Conservation (phyloP, 2,329 filamentous ascomycete genomes). For the Colletotrichum orchidophilum region DNA sequence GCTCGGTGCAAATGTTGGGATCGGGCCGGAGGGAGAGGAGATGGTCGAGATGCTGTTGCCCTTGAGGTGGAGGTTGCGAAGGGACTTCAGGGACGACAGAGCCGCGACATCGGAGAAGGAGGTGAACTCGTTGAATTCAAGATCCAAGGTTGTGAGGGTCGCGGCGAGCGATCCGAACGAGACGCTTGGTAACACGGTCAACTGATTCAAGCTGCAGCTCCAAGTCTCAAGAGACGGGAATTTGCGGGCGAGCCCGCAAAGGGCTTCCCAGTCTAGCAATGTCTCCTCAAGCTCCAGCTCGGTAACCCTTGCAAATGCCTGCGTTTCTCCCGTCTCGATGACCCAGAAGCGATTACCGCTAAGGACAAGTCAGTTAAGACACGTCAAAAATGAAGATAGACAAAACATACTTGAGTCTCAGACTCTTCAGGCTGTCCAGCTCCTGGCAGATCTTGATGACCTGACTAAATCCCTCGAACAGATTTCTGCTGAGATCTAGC, state of each 20-base stretch:
- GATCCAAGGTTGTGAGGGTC: constrained; percentile 69
- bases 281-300: constrained; percentile 75
- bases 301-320: constrained; percentile 59
- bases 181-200: constrained; percentile 59
- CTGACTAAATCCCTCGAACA: constrained; percentile 74
- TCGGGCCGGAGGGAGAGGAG: constrained; percentile 39
- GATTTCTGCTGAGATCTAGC: constrained; percentile 85
- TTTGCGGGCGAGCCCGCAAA: constrained; percentile 60
- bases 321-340: constrained; percentile 40
- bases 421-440: constrained; percentile 69
- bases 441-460: constrained; percentile 77
- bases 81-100: constrained; percentile 59
- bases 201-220: constrained; percentile 65
- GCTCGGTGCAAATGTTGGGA: constrained; percentile 60
- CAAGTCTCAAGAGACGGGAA: constrained; percentile 65
- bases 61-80: constrained; percentile 76
- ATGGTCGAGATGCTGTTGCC: constrained; percentile 73
- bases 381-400: not conserved
- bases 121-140: constrained; percentile 78
- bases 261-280: constrained; percentile 72
- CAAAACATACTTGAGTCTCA: constrained; percentile 76
- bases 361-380: constrained; percentile 32
- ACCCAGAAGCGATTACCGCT: constrained; percentile 79
- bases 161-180: constrained; percentile 52
- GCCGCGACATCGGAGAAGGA: constrained; percentile 65